Base-by-base conservation (phyloP, 495 filamentous ascomycete genomes). In the Letharia columbiana region DNA sequence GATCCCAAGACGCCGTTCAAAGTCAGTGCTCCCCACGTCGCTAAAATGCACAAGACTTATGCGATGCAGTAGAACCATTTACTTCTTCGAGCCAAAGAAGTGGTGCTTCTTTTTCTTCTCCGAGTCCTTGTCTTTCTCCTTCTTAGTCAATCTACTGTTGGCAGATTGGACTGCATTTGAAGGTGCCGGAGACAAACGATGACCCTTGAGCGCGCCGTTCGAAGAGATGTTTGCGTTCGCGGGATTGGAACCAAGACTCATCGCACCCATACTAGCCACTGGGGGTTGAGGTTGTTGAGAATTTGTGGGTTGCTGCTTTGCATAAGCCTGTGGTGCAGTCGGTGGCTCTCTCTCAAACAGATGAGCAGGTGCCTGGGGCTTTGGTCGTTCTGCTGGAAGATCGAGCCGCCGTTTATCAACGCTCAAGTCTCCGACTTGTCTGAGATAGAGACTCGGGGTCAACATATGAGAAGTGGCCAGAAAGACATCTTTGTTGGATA, bases 391-490 rank as follows among this genome's bases (percentile, higher is more conserved):
- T 41, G 86, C 82, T 4, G 94, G 94, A 49, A 98, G 83, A 71
- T 90, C 83, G 17, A 98, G 80, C 18, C 83, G 80, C 49, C 90
- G 80, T 73, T 86, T 87, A 70, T 91, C 90, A 28, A 82, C 79
- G 64, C 87, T 86, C 56, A 97, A 80, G 69, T 93, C 90, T 45
- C 86, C 83, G 8, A 98, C 77, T 71, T 98, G 94, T 41, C 86
- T 81, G 50, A 98, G 73, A 74, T 89, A 98, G 9, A 95, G 77
- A 35, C 81, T 78, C 2, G 94, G 92, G 8, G 84, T 91, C 33
- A 95, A 78, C 89, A 98, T 96, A 74, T 98, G 93, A 17, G 85
- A 89, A 1, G 91, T 92, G n/a, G 86, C 88, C 17, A 98, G 82
- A 76, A 92, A 92, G n/a, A 96, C 81, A 69, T 98, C 94, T 52